phyloP scores from a whole-genome alignment of 768 basidiomycete genomes.

The Panaeolus papilionaceus region DNA sequence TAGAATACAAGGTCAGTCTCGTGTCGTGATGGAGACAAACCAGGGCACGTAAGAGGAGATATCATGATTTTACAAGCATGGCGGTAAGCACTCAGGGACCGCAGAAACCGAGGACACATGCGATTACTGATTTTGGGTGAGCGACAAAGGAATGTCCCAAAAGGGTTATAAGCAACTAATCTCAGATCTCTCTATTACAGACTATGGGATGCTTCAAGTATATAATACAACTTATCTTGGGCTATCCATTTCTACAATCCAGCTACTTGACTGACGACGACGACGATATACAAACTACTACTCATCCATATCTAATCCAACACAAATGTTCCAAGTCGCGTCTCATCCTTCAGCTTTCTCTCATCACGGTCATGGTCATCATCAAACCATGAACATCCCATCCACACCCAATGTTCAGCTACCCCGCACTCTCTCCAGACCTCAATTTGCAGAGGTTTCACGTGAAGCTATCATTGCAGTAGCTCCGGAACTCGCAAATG shows the following conservation, averaged over 20 bases:
- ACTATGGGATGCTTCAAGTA: slow-evolving; percentile 36
- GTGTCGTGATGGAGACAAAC: slow-evolving; percentile 23
- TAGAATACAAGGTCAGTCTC: slow-evolving; percentile 34
- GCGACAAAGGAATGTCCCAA: slow-evolving; percentile 47
- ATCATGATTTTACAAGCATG: slow-evolving; percentile 18
- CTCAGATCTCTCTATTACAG: slow-evolving; percentile 38
- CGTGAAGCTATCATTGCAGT: slow-evolving; percentile 65
- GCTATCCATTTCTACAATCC: slow-evolving; percentile 28
- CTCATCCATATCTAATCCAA: background rate
- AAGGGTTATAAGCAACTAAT: slow-evolving; percentile 35
- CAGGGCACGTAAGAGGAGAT: slow-evolving; percentile 20
- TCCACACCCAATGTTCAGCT: slow-evolving; percentile 57
- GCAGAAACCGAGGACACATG: slow-evolving; percentile 32
- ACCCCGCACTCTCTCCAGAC: slow-evolving; percentile 73
- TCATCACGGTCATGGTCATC: slow-evolving; percentile 42
- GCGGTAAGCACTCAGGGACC: slow-evolving; percentile 36
- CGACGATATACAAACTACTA: background rate
- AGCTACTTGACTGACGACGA: slow-evolving; percentile 6
- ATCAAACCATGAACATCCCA: slow-evolving; percentile 31
- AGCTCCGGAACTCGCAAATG: slow-evolving; percentile 68
- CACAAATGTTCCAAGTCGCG: slow-evolving; percentile 55
- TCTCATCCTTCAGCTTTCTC: slow-evolving; percentile 48
- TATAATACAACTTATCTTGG: slow-evolving; percentile 45
- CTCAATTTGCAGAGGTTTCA: slow-evolving; percentile 62
- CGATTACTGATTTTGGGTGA: slow-evolving; percentile 23